Percentiles rank a stretch among this genome's conserved stretches.
phyloP scores from a whole-genome alignment of 1,284 basidiomycete species.

The Microstroma glucosiphilum region DNA sequence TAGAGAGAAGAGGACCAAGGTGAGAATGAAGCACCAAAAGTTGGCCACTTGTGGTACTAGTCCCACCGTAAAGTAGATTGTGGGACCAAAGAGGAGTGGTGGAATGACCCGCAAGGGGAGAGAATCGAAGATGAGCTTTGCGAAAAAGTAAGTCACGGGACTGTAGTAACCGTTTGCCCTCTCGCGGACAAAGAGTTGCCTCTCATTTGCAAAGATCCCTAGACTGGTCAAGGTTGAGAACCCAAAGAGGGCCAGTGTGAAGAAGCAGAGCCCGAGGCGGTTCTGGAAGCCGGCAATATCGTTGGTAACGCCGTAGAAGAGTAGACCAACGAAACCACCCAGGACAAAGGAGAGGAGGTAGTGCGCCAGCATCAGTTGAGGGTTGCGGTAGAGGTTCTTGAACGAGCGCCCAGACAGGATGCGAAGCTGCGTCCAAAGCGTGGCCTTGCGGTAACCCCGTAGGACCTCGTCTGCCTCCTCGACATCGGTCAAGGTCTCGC shows the following conservation, averaged over 20 bases:
- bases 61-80: conserved; percentile 86
- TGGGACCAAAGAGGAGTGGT: conserved; percentile 85
- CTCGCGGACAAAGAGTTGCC: conserved; percentile 92
- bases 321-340: conserved; percentile 73
- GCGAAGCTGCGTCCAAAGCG: conserved; percentile 79
- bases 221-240: conserved; percentile 91
- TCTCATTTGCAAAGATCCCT: conserved; percentile 84
- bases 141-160: conserved; percentile 87
- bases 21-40: conserved; percentile 64
- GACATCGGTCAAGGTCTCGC: background rate
- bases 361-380: conserved; percentile 80
- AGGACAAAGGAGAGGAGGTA: conserved; percentile 76
- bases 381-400: conserved; percentile 86
- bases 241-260: conserved; percentile 86
- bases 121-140: conserved; percentile 94
- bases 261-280: conserved; percentile 81
- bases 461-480: conserved; percentile 56
- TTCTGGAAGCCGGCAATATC: conserved; percentile 55
- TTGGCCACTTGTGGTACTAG: conserved; percentile 78
- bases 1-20: conserved; percentile 84
- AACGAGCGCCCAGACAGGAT: conserved; percentile 93
- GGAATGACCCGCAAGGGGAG: conserved; percentile 87
- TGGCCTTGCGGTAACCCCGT: conserved; percentile 73
- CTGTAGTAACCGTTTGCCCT: conserved; percentile 96
- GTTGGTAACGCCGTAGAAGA: conserved; percentile 70